These are phyloP conservation scores for Boletales sp. DNA, from an alignment of 768 basidiomycete genomes.

Conservation along the genomic window DNA sequence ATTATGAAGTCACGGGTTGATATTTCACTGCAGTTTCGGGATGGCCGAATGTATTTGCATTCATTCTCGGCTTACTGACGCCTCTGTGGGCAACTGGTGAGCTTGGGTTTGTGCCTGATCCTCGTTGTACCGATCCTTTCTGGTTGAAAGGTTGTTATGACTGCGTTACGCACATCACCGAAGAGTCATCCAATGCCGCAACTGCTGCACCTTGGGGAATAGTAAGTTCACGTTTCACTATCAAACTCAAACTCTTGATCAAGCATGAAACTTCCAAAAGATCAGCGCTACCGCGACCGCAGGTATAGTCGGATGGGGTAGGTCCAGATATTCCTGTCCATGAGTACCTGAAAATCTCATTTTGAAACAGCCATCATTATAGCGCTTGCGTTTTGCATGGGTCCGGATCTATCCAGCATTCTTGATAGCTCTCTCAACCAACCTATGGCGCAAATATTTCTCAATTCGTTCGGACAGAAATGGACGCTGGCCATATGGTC, in stretches of 20 bases:
- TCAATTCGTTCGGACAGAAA: constrained; percentile 37
- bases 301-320: constrained; percentile 45
- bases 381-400: constrained; percentile 54
- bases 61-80: constrained; percentile 43
- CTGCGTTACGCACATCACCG: constrained; percentile 46
- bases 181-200: constrained; percentile 52
- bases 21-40: constrained; percentile 32
- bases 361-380: constrained; percentile 42
- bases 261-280: constrained; percentile 5
- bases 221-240: constrained; percentile 28
- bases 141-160: constrained; percentile 39
- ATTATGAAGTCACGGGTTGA: neutral
- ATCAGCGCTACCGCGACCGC: constrained; percentile 38
- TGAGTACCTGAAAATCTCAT: neutral
- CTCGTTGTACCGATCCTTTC: neutral
- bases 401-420: constrained; percentile 40
- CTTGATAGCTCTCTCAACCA: constrained; percentile 31
- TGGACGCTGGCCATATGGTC: constrained; percentile 49
- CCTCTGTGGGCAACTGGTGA: constrained; percentile 43
- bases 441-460: constrained; percentile 41
- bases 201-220: constrained; percentile 56
- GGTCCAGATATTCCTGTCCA: neutral
- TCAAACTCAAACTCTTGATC: neutral
- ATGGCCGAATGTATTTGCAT: constrained; percentile 44
- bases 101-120: neutral